Evolutionary conservation across 2,329 filamentous ascomycete genomes (phyloP).

Genomic region (Mycosphaerella sp.): DNA sequence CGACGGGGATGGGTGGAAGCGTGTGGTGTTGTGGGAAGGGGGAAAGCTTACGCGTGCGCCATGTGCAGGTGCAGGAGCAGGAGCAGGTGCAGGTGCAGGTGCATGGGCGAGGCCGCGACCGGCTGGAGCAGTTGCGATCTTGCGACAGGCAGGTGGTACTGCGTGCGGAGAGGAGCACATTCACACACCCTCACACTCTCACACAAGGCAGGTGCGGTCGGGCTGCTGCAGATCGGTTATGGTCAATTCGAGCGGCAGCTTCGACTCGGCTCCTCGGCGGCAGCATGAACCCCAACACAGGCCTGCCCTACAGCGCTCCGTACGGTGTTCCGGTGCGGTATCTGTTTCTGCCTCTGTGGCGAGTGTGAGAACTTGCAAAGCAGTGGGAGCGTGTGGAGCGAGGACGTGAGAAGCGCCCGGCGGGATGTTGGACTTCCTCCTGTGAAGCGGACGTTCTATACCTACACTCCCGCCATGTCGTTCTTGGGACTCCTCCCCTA

Average conservation of each 20-base stretch:
- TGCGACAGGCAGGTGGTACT: conserved; percentile 3
- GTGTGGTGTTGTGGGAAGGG: not conserved
- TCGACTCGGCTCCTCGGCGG: not conserved
- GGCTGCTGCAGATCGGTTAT: not conserved
- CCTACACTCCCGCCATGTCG: too few species aligned
- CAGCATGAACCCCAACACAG: not conserved
- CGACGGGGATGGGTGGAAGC: conserved; percentile 1
- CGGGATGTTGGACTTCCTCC: not conserved
- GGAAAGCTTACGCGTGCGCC: conserved; percentile 1
- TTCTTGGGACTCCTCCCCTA: too few species aligned
- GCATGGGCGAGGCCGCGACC: conserved; percentile 2
- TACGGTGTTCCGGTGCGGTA: not conserved
- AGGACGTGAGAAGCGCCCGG: not conserved
- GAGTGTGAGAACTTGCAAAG: conserved; percentile 1
- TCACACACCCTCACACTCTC: too few species aligned
- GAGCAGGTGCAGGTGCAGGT: not conserved
- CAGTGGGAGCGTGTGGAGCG: not conserved
- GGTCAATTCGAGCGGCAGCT: conserved; percentile 1
- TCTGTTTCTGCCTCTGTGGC: not conserved
- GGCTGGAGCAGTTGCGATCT: conserved; percentile 3
- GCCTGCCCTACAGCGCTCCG: not conserved
- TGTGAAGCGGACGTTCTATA: too few species aligned
- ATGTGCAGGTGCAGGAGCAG: conserved; percentile 2
- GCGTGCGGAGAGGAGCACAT: not conserved
- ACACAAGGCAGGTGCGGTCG: conserved; percentile 1